These are phyloP conservation scores for Pseudovirgaria hyperparasitica DNA, from an alignment of 2,329 filamentous ascomycete species.

Conservation along the genomic window DNA sequence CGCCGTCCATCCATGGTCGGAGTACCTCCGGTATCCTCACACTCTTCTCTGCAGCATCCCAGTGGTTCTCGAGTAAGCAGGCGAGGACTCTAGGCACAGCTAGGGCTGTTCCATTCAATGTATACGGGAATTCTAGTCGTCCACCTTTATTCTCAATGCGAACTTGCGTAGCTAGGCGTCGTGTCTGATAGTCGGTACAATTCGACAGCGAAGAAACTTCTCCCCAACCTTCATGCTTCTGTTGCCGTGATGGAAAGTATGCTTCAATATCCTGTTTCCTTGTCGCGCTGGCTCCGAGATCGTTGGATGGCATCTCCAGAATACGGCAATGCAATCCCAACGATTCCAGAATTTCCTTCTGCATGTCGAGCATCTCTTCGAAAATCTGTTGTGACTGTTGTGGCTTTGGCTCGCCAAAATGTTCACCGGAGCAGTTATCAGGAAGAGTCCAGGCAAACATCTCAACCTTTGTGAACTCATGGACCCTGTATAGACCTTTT, in stretches of 20 bases:
- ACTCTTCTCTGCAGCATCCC: conserved; percentile 55
- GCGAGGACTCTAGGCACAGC: conserved; percentile 84
- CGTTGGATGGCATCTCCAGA: conserved; percentile 79
- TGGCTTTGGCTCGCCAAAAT: conserved; percentile 17
- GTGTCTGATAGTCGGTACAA: conserved; percentile 88
- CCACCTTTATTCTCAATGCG: conserved; percentile 33
- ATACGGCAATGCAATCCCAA: conserved; percentile 77
- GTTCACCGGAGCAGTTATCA: conserved; percentile 24
- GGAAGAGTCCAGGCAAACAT: conserved; percentile 84
- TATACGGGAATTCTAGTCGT: conserved; percentile 68
- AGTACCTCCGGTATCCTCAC: conserved; percentile 71
- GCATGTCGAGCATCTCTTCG: conserved; percentile 74
- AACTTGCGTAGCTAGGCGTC: conserved; percentile 65
- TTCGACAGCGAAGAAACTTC: conserved; percentile 85
- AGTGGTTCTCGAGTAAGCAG: conserved; percentile 80
- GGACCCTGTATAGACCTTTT: conserved; percentile 89
- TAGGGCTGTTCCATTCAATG: conserved; percentile 85
- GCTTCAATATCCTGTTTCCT: conserved; percentile 91
- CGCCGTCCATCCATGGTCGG: conserved; percentile 67
- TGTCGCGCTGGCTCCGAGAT: conserved; percentile 77
- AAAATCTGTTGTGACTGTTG: conserved; percentile 49
- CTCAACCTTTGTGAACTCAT: conserved; percentile 98
- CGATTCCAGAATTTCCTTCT: conserved; percentile 66
- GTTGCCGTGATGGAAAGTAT: conserved; percentile 70
- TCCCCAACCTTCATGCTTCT: conserved; percentile 65